Conservation (phyloP, 2,329 filamentous ascomycete species). For the Penicillium sp. region DNA sequence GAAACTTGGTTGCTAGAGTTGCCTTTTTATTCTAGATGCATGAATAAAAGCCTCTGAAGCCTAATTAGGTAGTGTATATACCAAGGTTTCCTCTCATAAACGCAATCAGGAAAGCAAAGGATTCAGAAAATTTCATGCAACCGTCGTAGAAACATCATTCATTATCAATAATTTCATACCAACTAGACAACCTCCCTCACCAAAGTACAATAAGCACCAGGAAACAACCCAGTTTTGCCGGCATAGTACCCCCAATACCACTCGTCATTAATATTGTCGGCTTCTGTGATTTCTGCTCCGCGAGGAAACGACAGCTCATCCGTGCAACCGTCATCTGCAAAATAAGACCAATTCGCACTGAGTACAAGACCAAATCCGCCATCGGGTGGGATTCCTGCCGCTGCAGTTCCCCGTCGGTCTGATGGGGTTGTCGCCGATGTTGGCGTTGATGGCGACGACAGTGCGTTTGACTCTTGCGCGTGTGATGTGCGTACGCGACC, state of each 20-base stretch:
- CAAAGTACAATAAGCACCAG: constrained; percentile 67
- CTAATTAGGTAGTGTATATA: neutral
- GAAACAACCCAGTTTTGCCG: constrained; percentile 74
- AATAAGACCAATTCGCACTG: constrained; percentile 72
- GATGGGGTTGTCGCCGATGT: neutral
- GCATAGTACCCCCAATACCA: constrained; percentile 89
- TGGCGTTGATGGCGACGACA: neutral
- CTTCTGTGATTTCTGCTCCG: constrained; percentile 76
- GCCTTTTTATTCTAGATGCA: neutral
- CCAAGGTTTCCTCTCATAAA: neutral
- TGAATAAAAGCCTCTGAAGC: neutral
- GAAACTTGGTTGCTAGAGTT: too few relatives aligned
- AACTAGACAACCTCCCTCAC: constrained; percentile 33
- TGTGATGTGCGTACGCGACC: constrained; percentile 27
- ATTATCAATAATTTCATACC: neutral
- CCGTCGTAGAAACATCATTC: neutral
- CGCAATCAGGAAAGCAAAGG: neutral
- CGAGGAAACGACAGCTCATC: constrained; percentile 84
- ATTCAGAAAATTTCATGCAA: neutral
- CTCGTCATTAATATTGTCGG: constrained; percentile 82
- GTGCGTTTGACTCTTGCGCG: constrained; percentile 2
- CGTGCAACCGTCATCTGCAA: constrained; percentile 52
- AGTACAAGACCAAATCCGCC: constrained; percentile 66
- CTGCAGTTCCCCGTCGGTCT: constrained; percentile 5
- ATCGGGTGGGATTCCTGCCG: constrained; percentile 62